Evolutionary conservation across 2,329 filamentous ascomycete species (phyloP).

Genomic region (Lithohypha guttulata): DNA sequence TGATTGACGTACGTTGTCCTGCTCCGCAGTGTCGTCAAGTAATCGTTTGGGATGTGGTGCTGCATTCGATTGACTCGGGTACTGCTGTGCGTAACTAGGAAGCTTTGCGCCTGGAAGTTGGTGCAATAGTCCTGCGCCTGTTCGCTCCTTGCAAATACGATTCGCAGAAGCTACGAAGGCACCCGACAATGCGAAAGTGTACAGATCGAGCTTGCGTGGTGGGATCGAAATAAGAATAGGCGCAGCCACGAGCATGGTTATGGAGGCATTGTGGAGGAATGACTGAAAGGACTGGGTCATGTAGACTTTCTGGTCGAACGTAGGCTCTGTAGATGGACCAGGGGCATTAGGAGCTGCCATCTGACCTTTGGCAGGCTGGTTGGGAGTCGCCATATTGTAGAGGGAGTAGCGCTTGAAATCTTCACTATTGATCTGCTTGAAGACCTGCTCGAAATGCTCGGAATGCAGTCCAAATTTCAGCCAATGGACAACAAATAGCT

Average conservation of each 20-base stretch:
- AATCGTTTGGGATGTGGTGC: slow-evolving; percentile 17
- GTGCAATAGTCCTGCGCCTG: slow-evolving; percentile 28
- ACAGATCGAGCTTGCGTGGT: slow-evolving; percentile 52
- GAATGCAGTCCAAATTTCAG: no score
- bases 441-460: no score
- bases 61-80: slow-evolving; percentile 11
- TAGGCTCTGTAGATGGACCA: not conserved
- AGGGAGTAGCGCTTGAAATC: no score
- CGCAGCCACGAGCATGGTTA: slow-evolving; percentile 41
- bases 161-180: slow-evolving; percentile 41
- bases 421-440: no score
- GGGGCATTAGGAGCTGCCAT: no score
- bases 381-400: no score
- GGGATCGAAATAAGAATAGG: slow-evolving; percentile 47
- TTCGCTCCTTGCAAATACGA: slow-evolving; percentile 35
- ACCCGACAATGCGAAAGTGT: slow-evolving; percentile 44
- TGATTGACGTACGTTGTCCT: not conserved
- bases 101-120: slow-evolving; percentile 19
- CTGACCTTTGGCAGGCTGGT: no score
- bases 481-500: no score
- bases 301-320: slow-evolving; percentile 9
- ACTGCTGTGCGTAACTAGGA: slow-evolving; percentile 10
- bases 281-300: slow-evolving; percentile 13
- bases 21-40: slow-evolving; percentile 15
- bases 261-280: slow-evolving; percentile 33